Conservation (phyloP, 106 monocot genomes). For the Phalaenopsis equestris region DNA sequence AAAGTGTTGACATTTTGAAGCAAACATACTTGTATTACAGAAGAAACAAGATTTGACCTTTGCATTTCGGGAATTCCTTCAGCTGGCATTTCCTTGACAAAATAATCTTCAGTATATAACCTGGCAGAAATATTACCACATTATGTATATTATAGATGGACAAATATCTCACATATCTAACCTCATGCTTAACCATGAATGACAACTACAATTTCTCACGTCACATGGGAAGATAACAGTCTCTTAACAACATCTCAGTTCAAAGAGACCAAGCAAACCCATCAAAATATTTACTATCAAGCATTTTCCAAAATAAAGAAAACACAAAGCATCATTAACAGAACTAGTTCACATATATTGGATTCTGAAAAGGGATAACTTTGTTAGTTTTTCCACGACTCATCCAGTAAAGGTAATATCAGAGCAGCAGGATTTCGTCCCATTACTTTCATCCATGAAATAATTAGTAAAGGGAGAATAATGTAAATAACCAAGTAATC, state of each 20-base stretch:
- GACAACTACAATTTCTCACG: background rate
- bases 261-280: background rate
- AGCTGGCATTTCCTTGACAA: constrained; percentile 67
- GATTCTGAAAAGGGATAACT: background rate
- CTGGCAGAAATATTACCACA: constrained; percentile 24
- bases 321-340: background rate
- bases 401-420: background rate
- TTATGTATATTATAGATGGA: background rate
- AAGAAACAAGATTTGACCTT: constrained; percentile 92
- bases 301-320: background rate
- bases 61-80: constrained; percentile 98
- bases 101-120: constrained; percentile 96
- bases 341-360: background rate
- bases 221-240: background rate
- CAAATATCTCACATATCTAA: background rate
- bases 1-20: background rate
- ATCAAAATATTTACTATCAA: background rate
- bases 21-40: constrained; percentile 63
- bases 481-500: background rate
- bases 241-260: background rate
- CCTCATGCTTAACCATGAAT: background rate
- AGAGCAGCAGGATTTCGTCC: background rate
- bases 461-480: background rate
- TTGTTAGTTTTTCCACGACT: background rate
- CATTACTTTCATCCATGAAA: background rate